Conservation (phyloP, 345 rosid genomes). For the Hibiscus tridactylites region DNA sequence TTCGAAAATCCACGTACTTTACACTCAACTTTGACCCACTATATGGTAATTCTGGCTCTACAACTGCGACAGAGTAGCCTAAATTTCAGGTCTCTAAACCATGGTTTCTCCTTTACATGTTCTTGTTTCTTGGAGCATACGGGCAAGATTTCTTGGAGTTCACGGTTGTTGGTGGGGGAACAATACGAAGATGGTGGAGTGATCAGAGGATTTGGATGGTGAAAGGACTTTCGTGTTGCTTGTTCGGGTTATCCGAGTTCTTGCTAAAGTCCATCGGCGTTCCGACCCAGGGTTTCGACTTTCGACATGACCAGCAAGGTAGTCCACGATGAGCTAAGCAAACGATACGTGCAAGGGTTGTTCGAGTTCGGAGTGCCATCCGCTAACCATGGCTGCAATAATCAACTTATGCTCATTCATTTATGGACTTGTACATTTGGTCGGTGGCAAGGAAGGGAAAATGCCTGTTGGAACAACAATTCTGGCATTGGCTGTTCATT, state of each 20-base stretch:
- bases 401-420: conserved; percentile 30
- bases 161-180: conserved; percentile 26
- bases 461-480: background rate
- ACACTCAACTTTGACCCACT: too few relatives aligned
- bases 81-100: conserved; percentile 39
- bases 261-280: conserved; percentile 37
- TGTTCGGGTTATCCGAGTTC: conserved; percentile 37
- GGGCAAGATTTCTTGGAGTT: conserved; percentile 36
- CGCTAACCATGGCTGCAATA: conserved; percentile 36
- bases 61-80: too few relatives aligned
- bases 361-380: conserved; percentile 54
- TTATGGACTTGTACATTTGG: conserved; percentile 10
- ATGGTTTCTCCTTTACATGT: conserved; percentile 53
- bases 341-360: conserved; percentile 40
- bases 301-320: conserved; percentile 59
- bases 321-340: conserved; percentile 35
- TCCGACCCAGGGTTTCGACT: conserved; percentile 35
- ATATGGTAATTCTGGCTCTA: too few relatives aligned
- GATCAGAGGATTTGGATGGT: conserved; percentile 54
- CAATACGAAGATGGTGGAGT: conserved; percentile 55
- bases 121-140: conserved; percentile 55
- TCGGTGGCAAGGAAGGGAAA: conserved; percentile 15
- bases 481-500: conserved; percentile 13
- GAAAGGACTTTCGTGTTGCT: conserved; percentile 33
- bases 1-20: too few relatives aligned